These are phyloP conservation scores for Boehmeria nivea DNA, from an alignment of 306 rosid species.

Conservation along the genomic window DNA sequence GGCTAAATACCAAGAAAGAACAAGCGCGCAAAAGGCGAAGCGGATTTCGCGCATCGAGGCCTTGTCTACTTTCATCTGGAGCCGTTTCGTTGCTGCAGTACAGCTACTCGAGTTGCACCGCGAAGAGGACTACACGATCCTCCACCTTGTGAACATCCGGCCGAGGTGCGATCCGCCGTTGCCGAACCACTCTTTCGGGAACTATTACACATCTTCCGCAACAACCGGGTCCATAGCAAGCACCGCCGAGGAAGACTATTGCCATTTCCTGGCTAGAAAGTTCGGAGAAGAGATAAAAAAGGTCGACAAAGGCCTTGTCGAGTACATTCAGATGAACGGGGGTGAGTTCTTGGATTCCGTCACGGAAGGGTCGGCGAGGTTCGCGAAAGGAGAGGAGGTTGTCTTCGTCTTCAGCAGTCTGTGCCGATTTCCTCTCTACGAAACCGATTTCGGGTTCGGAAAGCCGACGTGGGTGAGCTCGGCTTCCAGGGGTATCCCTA, in stretches of 20 bases:
- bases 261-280: conserved; percentile 13
- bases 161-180: conserved; percentile 8
- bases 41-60: conserved; percentile 53
- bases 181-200: conserved; percentile 8
- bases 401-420: background rate
- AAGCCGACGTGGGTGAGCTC: conserved; percentile 31
- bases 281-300: conserved; percentile 21
- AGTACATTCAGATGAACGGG: background rate
- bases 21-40: background rate
- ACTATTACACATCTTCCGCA: background rate
- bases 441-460: conserved; percentile 39
- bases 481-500: conserved; percentile 15
- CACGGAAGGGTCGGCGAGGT: background rate
- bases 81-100: conserved; percentile 37
- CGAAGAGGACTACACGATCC: background rate
- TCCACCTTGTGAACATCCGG: conserved; percentile 17
- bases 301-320: conserved; percentile 1
- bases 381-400: background rate
- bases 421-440: conserved; percentile 32
- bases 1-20: background rate
- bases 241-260: conserved; percentile 1
- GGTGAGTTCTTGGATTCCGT: background rate
- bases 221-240: background rate
- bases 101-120: background rate
- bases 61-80: conserved; percentile 51